phyloP scores from a whole-genome alignment of 768 basidiomycete genomes.

The Gymnopilus dilepis region DNA sequence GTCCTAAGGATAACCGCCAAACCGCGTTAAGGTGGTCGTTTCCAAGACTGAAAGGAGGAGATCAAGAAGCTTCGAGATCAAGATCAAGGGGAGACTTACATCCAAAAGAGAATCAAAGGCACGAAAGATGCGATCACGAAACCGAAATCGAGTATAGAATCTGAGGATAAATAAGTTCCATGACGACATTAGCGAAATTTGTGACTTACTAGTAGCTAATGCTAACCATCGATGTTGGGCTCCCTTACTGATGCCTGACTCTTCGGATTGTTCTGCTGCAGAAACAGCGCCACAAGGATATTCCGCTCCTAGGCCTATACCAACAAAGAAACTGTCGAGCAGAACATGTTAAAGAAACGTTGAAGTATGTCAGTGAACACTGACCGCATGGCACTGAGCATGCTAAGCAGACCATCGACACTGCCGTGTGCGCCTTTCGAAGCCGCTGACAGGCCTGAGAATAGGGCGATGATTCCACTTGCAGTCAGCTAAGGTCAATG shows the following conservation, averaged over 20 bases:
- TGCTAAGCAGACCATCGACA: constrained; percentile 71
- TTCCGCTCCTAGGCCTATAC: constrained; percentile 87
- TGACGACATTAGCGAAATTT: neutral
- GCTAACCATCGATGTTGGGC: constrained; percentile 88
- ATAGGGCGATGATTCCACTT: constrained; percentile 84
- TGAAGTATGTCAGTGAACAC: constrained; percentile 18
- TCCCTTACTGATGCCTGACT: constrained; percentile 74
- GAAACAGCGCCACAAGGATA: constrained; percentile 92
- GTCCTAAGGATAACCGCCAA: constrained; percentile 88
- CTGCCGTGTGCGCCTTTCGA: constrained; percentile 79
- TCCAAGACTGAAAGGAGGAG: constrained; percentile 56
- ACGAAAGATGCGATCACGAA: constrained; percentile 83
- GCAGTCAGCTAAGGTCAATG: constrained; percentile 62
- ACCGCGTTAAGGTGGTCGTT: constrained; percentile 80
- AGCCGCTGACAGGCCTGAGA: constrained; percentile 85
- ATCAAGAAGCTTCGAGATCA: neutral
- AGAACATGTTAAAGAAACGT: neutral
- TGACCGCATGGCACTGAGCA: constrained; percentile 81
- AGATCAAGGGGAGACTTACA: constrained; percentile 50
- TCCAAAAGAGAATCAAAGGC: constrained; percentile 88
- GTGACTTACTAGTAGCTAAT: constrained; percentile 80
- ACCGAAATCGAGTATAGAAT: constrained; percentile 85
- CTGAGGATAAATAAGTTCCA: constrained; percentile 43
- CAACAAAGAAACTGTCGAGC: constrained; percentile 73
- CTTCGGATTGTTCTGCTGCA: constrained; percentile 89